Evolutionary conservation across 352 stramenopile genomes (phyloP).

Genomic region (Pythium rhizo-oryzae): DNA sequence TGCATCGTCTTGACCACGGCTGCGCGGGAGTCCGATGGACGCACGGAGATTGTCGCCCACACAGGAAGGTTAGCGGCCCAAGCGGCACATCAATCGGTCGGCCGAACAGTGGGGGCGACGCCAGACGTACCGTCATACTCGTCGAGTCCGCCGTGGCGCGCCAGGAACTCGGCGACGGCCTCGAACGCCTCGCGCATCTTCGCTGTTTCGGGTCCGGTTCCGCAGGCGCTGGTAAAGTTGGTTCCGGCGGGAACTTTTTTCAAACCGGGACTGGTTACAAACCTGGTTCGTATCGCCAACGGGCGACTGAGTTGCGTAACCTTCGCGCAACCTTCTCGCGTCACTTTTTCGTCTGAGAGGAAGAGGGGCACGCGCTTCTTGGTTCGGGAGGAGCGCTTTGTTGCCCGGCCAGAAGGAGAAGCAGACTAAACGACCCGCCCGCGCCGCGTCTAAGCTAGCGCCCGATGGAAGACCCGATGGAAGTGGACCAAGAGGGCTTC

Average conservation of each 20-base stretch:
- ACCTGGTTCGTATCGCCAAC: not conserved
- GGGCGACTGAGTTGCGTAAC: slow-evolving; percentile 23
- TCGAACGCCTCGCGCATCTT: slow-evolving; percentile 31
- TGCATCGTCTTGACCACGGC: slow-evolving; percentile 40
- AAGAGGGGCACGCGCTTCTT: slow-evolving; percentile 19
- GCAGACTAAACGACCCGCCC: not conserved
- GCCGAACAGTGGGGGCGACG: not conserved
- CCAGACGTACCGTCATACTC: slow-evolving; percentile 33
- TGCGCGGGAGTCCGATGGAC: not conserved
- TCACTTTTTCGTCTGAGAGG: slow-evolving; percentile 18
- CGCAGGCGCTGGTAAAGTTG: not conserved
- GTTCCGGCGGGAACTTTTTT: slow-evolving; percentile 3
- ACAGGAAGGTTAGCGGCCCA: slow-evolving; percentile 1
- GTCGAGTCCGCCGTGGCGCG: slow-evolving; percentile 32
- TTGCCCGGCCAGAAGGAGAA: not conserved
- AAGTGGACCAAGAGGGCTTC: slow-evolving; percentile 37
- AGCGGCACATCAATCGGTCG: slow-evolving; percentile 3
- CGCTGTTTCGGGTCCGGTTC: not conserved
- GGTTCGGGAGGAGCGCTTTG: slow-evolving; percentile 3
- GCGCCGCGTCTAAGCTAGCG: not conserved
- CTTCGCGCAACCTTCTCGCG: slow-evolving; percentile 31
- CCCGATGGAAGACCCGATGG: slow-evolving; percentile 33
- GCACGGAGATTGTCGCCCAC: not conserved
- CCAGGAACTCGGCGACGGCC: slow-evolving; percentile 37
- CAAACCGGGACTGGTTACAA: not conserved